Base-by-base conservation (phyloP, 2,329 filamentous ascomycete species). In the Epichloe baconii region DNA sequence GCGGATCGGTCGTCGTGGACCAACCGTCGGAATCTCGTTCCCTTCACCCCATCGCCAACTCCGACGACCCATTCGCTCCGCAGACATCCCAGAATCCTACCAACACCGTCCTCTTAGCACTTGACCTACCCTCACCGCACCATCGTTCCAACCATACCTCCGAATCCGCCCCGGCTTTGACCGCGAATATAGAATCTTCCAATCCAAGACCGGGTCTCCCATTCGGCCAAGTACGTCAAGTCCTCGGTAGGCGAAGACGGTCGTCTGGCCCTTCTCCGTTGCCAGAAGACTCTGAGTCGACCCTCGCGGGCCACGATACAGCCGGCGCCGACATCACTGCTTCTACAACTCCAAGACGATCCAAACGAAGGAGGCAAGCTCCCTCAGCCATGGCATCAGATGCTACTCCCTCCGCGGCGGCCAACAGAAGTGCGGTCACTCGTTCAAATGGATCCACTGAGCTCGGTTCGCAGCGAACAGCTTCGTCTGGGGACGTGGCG, bases 11-110 rank as follows among this genome's bases (percentile, higher is more conserved):
- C 67, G 68, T 67, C 60, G 67, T 71, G 68, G 68, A 71, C 61
- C 61, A 58, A 61, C 59, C 63, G 58, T 64, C 61, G 58, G 57
- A 60, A 58, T 55, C 65, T 57, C 62, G 58, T 59, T 64, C 62
- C 59, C 61, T 48, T 47, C 37, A 56, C 58, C 60, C 62, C 62
- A 58, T 61, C 52, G 56, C 61, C 59, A 57, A 76, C 73, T 71
- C 83, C 79, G 83, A 82, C 81, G 69, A 76, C 74, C 77, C 79
- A 75, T 68, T 76, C 71, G 74, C 71, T 66, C 74, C 78, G 74
- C 76, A 70, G 59, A 67, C 70, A 68, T 67, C 72, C 61, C 66
- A 70, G 63, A 66, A 68, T 67, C 63, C 76, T 68, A 64, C 72
- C 62, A 71, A 66, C 71, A 69, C 69, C 60, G 65, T 64, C 57